phyloP scores from a whole-genome alignment of 2,329 filamentous ascomycete genomes.

The Colletotrichum brevisporum region DNA sequence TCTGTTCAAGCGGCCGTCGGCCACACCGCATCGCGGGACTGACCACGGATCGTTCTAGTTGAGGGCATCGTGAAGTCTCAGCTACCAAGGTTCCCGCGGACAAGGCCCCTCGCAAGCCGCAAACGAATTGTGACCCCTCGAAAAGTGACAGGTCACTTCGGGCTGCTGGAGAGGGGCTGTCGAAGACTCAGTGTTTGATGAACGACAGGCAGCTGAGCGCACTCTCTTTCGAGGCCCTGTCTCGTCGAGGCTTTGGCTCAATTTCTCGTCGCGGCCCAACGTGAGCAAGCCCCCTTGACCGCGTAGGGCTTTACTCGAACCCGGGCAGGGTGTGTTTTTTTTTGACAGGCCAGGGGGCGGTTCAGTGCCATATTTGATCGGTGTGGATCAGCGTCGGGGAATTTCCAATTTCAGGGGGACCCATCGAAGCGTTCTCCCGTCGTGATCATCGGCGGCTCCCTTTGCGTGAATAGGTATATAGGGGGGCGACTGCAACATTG shows the following conservation, averaged over 20 bases:
- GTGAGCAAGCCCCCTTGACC: not conserved
- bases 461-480: too few relatives aligned
- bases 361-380: not conserved
- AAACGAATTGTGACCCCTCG: not conserved
- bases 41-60: not conserved
- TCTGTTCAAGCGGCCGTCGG: not conserved
- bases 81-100: not conserved
- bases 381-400: constrained; percentile 31
- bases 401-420: constrained; percentile 24
- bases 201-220: constrained; percentile 3
- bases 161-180: not conserved
- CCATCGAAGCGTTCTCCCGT: constrained; percentile 32
- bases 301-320: constrained; percentile 25
- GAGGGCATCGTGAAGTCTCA: constrained; percentile 27
- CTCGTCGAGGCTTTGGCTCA: not conserved
- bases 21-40: not conserved
- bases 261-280: constrained; percentile 33
- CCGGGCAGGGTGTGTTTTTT: not conserved
- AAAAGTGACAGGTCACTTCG: constrained; percentile 22
- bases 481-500: not conserved
- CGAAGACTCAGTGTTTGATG: not conserved
- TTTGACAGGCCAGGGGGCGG: not conserved
- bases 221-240: not conserved
- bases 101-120: not conserved
- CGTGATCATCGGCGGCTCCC: not conserved